These are phyloP conservation scores for Physcomitrium patens DNA, from an alignment of 225 moss, liverwort and hornwort genomes.

Conservation along the genomic window DNA sequence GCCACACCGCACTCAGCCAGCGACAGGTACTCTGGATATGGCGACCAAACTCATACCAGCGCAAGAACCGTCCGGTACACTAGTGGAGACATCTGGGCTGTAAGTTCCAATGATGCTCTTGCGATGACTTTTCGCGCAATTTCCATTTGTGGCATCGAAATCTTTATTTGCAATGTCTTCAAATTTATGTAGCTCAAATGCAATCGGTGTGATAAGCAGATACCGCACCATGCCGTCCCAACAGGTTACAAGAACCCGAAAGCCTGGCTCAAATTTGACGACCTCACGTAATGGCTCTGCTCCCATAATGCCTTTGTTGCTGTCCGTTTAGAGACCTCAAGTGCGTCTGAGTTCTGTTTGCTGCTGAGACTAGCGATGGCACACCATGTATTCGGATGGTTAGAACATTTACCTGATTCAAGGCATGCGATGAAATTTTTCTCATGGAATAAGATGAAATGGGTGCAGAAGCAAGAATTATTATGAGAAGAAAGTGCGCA, in stretches of 20 bases:
- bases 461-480: conserved; percentile 58
- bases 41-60: conserved; percentile 36
- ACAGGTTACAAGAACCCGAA: conserved; percentile 36
- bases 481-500: conserved; percentile 61
- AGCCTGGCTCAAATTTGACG: conserved; percentile 34
- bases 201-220: conserved; percentile 24
- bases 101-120: conserved; percentile 19
- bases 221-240: conserved; percentile 32
- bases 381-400: too few relatives aligned
- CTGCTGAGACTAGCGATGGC: too few relatives aligned
- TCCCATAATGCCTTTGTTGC: not conserved
- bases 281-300: conserved; percentile 38
- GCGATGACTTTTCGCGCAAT: not conserved
- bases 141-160: not conserved
- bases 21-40: conserved; percentile 29
- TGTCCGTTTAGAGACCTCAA: too few relatives aligned
- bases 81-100: conserved; percentile 45
- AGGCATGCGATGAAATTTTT: too few relatives aligned
- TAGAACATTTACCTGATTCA: too few relatives aligned
- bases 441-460: not conserved
- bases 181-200: not conserved
- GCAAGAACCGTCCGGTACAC: conserved; percentile 29
- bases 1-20: conserved; percentile 22
- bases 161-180: not conserved
- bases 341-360: not conserved